Evolutionary conservation across 2,329 filamentous ascomycete species (phyloP).

Genomic region (Chrysoporthe austroafricana): DNA sequence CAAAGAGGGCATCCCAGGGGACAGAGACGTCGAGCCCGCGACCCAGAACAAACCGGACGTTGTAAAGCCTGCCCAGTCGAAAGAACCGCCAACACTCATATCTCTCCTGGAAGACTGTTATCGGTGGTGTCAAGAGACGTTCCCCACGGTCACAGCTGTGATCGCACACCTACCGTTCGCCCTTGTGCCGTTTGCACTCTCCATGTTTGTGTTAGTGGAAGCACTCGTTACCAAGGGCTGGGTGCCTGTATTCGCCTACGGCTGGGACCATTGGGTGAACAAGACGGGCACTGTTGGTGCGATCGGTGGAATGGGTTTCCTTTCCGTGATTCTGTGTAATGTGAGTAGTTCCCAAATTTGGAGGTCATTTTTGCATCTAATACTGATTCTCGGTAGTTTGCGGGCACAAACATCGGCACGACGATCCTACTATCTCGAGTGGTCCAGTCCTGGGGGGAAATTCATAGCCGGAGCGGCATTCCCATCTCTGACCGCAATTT

Average conservation of each 20-base stretch:
- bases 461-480: conserved; percentile 51
- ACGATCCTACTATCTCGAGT: conserved; percentile 74
- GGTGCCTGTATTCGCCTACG: conserved; percentile 73
- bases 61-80: neutral
- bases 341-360: conserved; percentile 50
- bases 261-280: conserved; percentile 74
- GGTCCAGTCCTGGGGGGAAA: conserved; percentile 68
- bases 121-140: conserved; percentile 69
- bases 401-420: conserved; percentile 77
- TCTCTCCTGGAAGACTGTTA: conserved; percentile 52
- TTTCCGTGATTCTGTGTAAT: conserved; percentile 73
- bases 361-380: neutral
- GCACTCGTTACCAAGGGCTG: conserved; percentile 74
- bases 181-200: conserved; percentile 71
- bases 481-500: conserved; percentile 67
- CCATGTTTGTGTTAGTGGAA: conserved; percentile 77
- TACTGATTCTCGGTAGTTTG: conserved; percentile 56
- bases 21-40: conserved; percentile 1
- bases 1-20: neutral
- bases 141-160: conserved; percentile 70
- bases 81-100: conserved; percentile 50
- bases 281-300: conserved; percentile 71
- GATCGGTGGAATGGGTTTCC: conserved; percentile 73
- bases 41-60: neutral
- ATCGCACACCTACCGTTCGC: conserved; percentile 68